Evolutionary conservation across 1,139 yeast genomes (phyloP).

Genomic region (Lodderomyces parapsilosis): DNA sequence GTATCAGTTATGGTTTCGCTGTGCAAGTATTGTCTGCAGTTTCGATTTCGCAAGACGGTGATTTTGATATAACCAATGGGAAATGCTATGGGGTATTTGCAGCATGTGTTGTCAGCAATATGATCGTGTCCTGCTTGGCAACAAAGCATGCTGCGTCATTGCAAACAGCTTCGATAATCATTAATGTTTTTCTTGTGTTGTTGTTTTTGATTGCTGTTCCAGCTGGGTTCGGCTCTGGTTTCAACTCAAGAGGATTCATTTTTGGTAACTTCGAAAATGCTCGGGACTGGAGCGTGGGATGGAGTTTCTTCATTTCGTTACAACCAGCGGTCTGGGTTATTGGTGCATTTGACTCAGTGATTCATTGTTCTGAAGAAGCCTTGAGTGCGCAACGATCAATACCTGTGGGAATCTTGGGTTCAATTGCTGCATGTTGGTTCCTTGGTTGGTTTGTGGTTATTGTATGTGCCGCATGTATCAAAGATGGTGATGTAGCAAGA

Average conservation of each 20-base stretch:
- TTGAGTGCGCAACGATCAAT: conserved; percentile 64
- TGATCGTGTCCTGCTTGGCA: conserved; percentile 30
- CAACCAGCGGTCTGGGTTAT: conserved; percentile 69
- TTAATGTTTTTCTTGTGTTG: conserved; percentile 54
- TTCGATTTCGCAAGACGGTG: conserved; percentile 28
- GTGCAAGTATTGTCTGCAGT: conserved; percentile 36
- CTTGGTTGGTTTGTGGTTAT: conserved; percentile 60
- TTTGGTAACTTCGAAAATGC: conserved; percentile 57
- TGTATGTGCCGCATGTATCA: conserved; percentile 55
- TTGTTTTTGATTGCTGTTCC: conserved; percentile 70
- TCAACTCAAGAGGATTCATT: conserved; percentile 41
- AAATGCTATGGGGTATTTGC: conserved; percentile 38
- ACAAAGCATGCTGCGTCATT: conserved; percentile 51
- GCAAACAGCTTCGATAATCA: conserved; percentile 58
- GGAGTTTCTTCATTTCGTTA: conserved; percentile 61
- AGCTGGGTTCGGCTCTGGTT: conserved; percentile 37
- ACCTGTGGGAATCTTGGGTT: conserved; percentile 56
- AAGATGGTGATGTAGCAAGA: conserved; percentile 43
- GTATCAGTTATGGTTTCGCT: conserved; percentile 40
- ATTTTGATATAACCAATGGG: conserved; percentile 30
- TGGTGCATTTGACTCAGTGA: conserved; percentile 69
- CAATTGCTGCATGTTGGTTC: conserved; percentile 56
- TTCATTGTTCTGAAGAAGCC: conserved; percentile 75
- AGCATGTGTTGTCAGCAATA: conserved; percentile 28
- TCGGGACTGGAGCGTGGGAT: conserved; percentile 64